Conservation (phyloP, 2,329 filamentous ascomycete genomes). For the Cladophialophora chaetospira region DNA sequence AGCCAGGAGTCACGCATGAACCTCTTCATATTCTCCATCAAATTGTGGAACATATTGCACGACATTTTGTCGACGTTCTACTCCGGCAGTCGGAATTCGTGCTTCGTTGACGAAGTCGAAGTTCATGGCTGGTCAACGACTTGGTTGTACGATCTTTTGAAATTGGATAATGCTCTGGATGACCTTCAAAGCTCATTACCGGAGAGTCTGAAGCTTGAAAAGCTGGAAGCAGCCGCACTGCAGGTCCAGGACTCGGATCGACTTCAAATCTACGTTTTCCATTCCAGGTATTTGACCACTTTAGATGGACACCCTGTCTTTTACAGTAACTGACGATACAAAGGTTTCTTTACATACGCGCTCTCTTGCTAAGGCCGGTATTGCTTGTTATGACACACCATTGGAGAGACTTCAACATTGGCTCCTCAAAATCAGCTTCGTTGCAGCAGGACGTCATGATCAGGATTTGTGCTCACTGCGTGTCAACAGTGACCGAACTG, state of each 20-base stretch:
- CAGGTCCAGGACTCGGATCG: background rate
- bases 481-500: background rate
- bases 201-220: background rate
- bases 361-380: slow-evolving; percentile 15
- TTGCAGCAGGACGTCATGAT: background rate
- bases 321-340: background rate
- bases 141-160: background rate
- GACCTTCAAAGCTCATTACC: background rate
- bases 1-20: slow-evolving; percentile 37
- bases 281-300: background rate
- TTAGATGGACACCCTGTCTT: background rate
- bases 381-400: background rate
- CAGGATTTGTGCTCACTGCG: background rate
- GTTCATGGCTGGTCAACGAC: background rate
- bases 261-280: background rate
- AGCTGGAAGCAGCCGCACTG: background rate
- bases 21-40: slow-evolving; percentile 39
- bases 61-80: slow-evolving; percentile 35
- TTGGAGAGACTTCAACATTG: background rate
- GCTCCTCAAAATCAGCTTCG: background rate
- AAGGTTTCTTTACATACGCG: slow-evolving; percentile 13
- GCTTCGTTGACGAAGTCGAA: background rate
- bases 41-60: slow-evolving; percentile 41
- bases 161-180: background rate
- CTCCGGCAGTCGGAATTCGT: background rate